Percentiles rank a stretch among this genome's conserved stretches.
Evolutionary conservation across 2,329 filamentous ascomycete genomes (phyloP).

Genomic region (Waltergamsia citrina): DNA sequence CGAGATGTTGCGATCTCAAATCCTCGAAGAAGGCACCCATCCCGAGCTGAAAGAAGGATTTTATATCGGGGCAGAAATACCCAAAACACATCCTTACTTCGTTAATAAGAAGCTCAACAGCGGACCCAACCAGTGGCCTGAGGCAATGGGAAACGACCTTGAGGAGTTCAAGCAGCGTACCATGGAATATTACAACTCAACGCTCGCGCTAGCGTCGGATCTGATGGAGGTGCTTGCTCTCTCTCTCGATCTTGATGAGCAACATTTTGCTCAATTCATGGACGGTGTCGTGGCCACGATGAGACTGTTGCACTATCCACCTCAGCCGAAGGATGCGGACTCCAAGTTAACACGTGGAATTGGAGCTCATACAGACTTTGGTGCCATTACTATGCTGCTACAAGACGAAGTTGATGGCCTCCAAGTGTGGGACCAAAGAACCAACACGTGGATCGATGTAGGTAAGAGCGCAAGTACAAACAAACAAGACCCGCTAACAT

Average conservation of each 20-base stretch:
- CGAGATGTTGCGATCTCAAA: slow-evolving; percentile 35
- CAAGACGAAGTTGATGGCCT: slow-evolving; percentile 41
- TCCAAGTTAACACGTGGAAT: slow-evolving; percentile 23
- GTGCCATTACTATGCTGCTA: slow-evolving; percentile 45
- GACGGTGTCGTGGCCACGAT: slow-evolving; percentile 32
- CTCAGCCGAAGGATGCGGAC: slow-evolving; percentile 22
- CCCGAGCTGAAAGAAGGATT: slow-evolving; percentile 36
- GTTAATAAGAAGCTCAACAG: slow-evolving; percentile 27
- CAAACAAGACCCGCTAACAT: neutral
- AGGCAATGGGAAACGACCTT: slow-evolving; percentile 17
- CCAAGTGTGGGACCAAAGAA: slow-evolving; percentile 36
- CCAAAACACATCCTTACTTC: slow-evolving; percentile 28
- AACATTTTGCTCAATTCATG: slow-evolving; percentile 31
- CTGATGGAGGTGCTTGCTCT: slow-evolving; percentile 31
- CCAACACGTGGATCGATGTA: slow-evolving; percentile 31
- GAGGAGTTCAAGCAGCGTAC: slow-evolving; percentile 24
- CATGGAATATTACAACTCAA: slow-evolving; percentile 28
- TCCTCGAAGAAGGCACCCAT: slow-evolving; percentile 28
- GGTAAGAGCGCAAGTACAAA: too few relatives aligned
- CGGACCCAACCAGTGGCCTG: slow-evolving; percentile 33
- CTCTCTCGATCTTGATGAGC: slow-evolving; percentile 27
- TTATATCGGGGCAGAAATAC: slow-evolving; percentile 27
- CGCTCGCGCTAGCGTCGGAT: slow-evolving; percentile 26
- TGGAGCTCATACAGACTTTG: slow-evolving; percentile 46
- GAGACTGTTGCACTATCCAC: slow-evolving; percentile 39